A percentile compares a stretch with the other conserved stretches of the same genome.
These are phyloP conservation scores for Psilocybe tampanensis DNA, from an alignment of 768 basidiomycete genomes.

Conservation along the genomic window DNA sequence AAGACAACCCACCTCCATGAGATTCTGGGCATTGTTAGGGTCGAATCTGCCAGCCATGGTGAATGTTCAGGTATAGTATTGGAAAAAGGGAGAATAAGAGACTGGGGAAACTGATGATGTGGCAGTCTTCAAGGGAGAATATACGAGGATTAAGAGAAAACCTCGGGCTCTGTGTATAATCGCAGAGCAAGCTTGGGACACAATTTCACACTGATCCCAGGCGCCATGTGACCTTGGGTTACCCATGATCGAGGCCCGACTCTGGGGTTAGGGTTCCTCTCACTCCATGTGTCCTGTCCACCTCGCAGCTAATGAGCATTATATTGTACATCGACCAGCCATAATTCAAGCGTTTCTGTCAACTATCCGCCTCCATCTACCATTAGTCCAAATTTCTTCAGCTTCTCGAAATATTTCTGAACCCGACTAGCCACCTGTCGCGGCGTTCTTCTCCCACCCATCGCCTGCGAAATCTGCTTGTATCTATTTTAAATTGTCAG, in stretches of 20 bases:
- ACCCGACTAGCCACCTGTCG: constrained; percentile 88
- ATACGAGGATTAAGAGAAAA: neutral
- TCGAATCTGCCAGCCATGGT: constrained; percentile 68
- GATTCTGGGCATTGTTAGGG: constrained; percentile 90
- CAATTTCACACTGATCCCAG: constrained; percentile 1
- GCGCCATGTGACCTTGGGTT: constrained; percentile 10
- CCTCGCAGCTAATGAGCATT: too few relatives aligned
- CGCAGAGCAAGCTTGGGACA: neutral
- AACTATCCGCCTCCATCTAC: neutral
- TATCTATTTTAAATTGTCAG: constrained; percentile 45
- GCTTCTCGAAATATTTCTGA: constrained; percentile 86
- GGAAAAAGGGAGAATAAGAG: constrained; percentile 2
- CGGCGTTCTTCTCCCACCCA: constrained; percentile 76
- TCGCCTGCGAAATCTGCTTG: constrained; percentile 81
- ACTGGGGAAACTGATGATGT: constrained; percentile 1
- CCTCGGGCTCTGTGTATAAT: constrained; percentile 7
- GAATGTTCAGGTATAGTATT: neutral
- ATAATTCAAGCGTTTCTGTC: too few relatives aligned
- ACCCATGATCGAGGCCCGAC: constrained; percentile 7
- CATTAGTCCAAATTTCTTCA: constrained; percentile 64
- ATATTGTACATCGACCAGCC: too few relatives aligned
- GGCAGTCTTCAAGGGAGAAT: constrained; percentile 2
- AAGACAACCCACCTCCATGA: constrained; percentile 66
- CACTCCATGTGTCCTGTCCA: neutral
- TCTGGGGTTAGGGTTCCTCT: constrained; percentile 9